Percentiles rank a stretch among this genome's conserved stretches.
phyloP scores from a whole-genome alignment of 176 grass and related monocot genomes.

The Olyra latifolia region DNA sequence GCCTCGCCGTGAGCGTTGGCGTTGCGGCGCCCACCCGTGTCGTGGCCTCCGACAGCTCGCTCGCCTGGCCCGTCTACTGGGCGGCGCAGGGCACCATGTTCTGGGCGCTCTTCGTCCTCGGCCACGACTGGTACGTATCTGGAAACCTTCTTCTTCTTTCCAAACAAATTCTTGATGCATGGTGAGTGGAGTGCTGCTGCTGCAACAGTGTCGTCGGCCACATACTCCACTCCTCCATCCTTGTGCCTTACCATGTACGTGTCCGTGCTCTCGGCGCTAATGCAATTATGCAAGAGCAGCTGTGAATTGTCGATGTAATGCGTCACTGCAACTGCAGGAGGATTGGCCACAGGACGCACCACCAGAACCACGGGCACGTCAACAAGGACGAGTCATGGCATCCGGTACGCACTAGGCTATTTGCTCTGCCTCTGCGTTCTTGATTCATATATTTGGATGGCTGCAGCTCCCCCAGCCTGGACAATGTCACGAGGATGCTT shows the following conservation, averaged over 20 bases:
- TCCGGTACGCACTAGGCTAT: conserved; percentile 44
- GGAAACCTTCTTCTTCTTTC: neutral
- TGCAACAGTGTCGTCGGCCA: conserved; percentile 76
- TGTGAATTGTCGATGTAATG: no score
- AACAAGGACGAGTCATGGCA: conserved; percentile 71
- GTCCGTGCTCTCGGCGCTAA: neutral
- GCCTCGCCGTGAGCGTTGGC: neutral
- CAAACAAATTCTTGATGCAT: no score
- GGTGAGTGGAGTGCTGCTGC: neutral
- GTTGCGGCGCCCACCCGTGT: conserved; percentile 32
- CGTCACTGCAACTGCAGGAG: no score
- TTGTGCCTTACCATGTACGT: conserved; percentile 67
- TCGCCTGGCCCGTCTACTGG: conserved; percentile 78
- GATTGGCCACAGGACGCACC: no score
- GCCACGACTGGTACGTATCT: conserved; percentile 72
- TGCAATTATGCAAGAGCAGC: no score
- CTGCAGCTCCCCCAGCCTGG: conserved; percentile 54
- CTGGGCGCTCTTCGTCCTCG: conserved; percentile 95
- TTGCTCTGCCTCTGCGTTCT: neutral
- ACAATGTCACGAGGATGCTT: conserved; percentile 41
- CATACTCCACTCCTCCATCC: conserved; percentile 76
- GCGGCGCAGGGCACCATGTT: conserved; percentile 92
- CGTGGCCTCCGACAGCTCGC: conserved; percentile 41
- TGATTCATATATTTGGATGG: neutral
- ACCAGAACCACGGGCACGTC: no score